Evolutionary conservation across 164 flowering plant species (phyloP), one percentile per base, ranked within the genome.

Genomic region (Liriodendron chinense): DNA sequence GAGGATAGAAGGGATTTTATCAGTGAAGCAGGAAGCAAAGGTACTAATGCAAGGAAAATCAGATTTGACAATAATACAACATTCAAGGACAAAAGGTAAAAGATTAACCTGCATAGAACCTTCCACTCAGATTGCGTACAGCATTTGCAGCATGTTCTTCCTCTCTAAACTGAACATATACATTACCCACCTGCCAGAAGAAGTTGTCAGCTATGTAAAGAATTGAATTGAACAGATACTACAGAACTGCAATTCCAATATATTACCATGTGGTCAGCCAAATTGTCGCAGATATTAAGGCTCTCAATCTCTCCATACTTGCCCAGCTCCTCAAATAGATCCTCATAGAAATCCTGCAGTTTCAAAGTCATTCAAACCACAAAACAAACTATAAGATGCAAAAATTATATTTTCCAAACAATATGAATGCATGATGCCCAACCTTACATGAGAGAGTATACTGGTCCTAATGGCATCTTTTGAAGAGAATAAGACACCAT

Each of bases 71-170:
- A 7, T 34, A 34, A 34, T 34, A 34, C 43, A 34, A 34, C 7
- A 34, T 34, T 34, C 43, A 34, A 34, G 43, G 43, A 34, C 43
- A 34, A 34, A 7, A 28, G 68, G 16, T 20, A 74, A 1, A 12
- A 43, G 7, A 20, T 56, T 57, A 50, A 94, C 98, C 98, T 64
- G 98, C 97, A 88, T 94, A 92, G 70, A 74, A 93, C 75, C 98
- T 88, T 68, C 97, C 97, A 73, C 80, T 85, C 34, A 93, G 85
- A 77, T 88, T 91, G 28, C 70, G 77, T 48, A 94, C 78, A 1
- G 98, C 97, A 79, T 86, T 90, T 47, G 91, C 87, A 68, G 98
- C 98, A 69, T 89, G 91, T 53, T 94, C 98, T 78, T 94, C 98
- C 84, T 93, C 95, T 67, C 94, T 83, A 75, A 87, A 93, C 81